Evolutionary conservation across 2,329 filamentous ascomycete genomes (phyloP), one percentile per base, ranked within the genome.

Genomic region (Chaetomiaceae sp.): DNA sequence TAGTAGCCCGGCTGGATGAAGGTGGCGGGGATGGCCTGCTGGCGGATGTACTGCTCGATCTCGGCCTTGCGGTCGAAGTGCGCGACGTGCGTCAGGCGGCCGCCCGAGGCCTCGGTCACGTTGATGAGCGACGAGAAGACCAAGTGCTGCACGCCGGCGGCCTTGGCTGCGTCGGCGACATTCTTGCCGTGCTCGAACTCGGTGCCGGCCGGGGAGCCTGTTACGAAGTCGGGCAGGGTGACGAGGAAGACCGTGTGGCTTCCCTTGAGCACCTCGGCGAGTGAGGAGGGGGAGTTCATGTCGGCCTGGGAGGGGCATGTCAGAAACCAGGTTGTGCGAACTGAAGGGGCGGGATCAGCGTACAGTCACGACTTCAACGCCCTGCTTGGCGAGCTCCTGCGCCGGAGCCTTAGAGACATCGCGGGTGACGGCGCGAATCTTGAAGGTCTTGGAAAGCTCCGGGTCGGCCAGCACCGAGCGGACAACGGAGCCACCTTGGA

Each of bases 1-100:
- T 76, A 81, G 41, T 66, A 68, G 2, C 67, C 77, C 0, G 75
- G 71, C n/a, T 71, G 61, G 56, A 76, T 71, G 57, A 76, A 78
- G 0, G 74, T 68, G 18, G 69, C 66, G 2, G 71, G 68, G 8
- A 79, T 63, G 0, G 66, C 68, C 3, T 73, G 56, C 0, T 51
- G 47, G 15, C 73, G 70, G 38, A 79, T 72, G 56, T 81, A 78
- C n/a, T 66, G 54, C 53, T 79, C 76, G 0, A 76, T 69, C 11
- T 71, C 62, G 17, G 76, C 76, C 58, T 82, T 82, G 58, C 61
- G 65, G 60, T 82, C 78, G 49, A 81, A 82, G 52, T 76, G 72
- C 50, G 68, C 62, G 24, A 75, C 68, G 35, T 67, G 56, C 19
- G 62, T 40, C 4, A 73, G 65, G 14, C 57, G 60, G 2, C 61